Conservation (phyloP, 2,329 filamentous ascomycete species). For the Curvularia sp. region DNA sequence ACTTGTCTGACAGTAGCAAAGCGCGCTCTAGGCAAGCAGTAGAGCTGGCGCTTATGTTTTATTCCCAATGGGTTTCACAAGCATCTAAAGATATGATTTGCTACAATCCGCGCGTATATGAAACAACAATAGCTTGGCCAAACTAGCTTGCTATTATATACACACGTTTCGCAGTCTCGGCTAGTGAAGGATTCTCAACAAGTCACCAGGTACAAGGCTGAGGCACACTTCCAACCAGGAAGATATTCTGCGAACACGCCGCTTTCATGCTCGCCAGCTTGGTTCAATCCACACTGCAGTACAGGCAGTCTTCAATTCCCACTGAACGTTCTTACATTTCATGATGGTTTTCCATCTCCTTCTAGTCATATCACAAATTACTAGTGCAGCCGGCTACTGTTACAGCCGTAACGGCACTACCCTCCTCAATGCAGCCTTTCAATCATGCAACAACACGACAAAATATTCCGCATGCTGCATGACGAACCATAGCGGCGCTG, state of each 20-base stretch:
- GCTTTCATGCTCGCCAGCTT: neutral
- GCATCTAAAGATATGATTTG: neutral
- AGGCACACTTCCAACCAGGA: neutral
- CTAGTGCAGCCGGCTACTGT: neutral
- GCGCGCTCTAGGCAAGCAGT: neutral
- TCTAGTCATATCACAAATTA: neutral
- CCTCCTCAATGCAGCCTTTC: neutral
- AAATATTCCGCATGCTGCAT: neutral
- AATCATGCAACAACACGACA: neutral
- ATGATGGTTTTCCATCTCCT: neutral
- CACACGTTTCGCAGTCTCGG: neutral
- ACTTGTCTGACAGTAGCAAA: no score
- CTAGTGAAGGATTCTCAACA: neutral
- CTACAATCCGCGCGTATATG: neutral
- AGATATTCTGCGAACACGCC: neutral
- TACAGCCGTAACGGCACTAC: neutral
- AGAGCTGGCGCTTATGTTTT: neutral
- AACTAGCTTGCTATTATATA: neutral
- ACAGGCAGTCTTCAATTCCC: neutral
- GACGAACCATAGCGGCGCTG: neutral
- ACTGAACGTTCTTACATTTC: neutral
- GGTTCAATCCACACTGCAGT: neutral
- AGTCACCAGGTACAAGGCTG: neutral
- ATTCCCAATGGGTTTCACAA: neutral
- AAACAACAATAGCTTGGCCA: neutral